These are phyloP conservation scores for Keithomyces neogunnii DNA, from an alignment of 2,329 filamentous ascomycete species.

Conservation along the genomic window DNA sequence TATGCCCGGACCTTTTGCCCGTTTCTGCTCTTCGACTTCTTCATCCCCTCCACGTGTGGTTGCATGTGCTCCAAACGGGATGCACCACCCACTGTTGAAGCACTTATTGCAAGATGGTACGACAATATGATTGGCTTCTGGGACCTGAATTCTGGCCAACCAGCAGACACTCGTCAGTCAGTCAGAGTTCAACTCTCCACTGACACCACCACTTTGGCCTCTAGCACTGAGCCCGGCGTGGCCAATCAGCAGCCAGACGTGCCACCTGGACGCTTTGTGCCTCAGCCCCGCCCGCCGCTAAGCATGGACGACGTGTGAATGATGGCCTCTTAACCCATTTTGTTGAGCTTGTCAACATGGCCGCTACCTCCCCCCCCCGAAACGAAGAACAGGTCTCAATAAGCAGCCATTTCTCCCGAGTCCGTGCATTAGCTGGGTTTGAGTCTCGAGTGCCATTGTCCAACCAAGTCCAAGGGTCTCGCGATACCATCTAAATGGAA, in stretches of 20 bases:
- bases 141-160: conserved; percentile 11
- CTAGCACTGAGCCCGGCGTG: neutral
- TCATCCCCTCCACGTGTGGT: neutral
- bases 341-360: conserved; percentile 6
- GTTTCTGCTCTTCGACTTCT: neutral
- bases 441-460: conserved; percentile 13
- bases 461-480: conserved; percentile 21
- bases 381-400: neutral
- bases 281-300: conserved; percentile 3
- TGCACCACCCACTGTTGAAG: too few species aligned
- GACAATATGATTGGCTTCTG: conserved; percentile 8
- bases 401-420: neutral
- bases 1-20: conserved; percentile 1
- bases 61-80: too few species aligned
- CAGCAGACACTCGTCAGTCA: conserved; percentile 1
- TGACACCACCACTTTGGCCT: conserved; percentile 13
- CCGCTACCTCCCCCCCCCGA: neutral
- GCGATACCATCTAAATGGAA: conserved; percentile 3
- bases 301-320: conserved; percentile 3
- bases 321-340: neutral
- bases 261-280: conserved; percentile 10
- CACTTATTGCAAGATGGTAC: neutral
- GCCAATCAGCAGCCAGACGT: conserved; percentile 22
- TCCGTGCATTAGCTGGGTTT: neutral
- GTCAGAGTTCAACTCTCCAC: conserved; percentile 13